Base-by-base conservation (phyloP, 768 basidiomycete genomes). In the Naganishia friedmannii region DNA sequence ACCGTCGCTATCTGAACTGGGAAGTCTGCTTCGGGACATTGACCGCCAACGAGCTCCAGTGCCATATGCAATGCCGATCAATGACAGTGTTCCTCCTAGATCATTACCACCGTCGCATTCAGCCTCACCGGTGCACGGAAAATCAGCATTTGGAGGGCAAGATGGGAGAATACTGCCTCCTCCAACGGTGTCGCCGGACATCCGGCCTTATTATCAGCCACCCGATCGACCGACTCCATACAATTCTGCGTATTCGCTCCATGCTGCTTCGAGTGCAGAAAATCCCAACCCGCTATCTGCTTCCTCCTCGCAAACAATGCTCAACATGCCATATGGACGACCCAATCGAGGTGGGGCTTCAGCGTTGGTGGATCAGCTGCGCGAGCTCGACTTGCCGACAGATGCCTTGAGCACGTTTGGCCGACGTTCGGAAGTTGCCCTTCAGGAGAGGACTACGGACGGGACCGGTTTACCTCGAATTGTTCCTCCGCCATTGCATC, bases 311-410 rank as follows among this genome's bases (percentile, higher is more conserved):
- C 72, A 56, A 57, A 70, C 70, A 29, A 55, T 70, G 51, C 58
- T 67, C 65, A 70, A 65, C 13, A n/a, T 42, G 21, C 37, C 60
- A 23, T 63, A 63, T 45, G 15, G 15, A 1, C 60, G 60, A 28
- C 23, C 60, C 3, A 46, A 63, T 63, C 60, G 60, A 1, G 60
- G 60, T 26, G 71, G 73, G 7, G 73, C 71, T 10, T 73, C 74
- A 6, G 73, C 76, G 10, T 67, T 82, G 53, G 78, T 82, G 31
- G 74, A 82, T 67, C 80, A 81, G 53, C 72, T 82, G 0, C 76
- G 78, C 19, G 78, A 80, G 65, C 77, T 83, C 57, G 79, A 82
- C 65, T 70, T 82, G 29, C 79, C 79, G 6, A 78, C 82, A 12
- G 78, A 78, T 26, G 79, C 80, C 65, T 72, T 82, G 8, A 75